These are phyloP conservation scores for Cadophora gregata DNA, from an alignment of 2,329 filamentous ascomycete species.

Conservation along the genomic window DNA sequence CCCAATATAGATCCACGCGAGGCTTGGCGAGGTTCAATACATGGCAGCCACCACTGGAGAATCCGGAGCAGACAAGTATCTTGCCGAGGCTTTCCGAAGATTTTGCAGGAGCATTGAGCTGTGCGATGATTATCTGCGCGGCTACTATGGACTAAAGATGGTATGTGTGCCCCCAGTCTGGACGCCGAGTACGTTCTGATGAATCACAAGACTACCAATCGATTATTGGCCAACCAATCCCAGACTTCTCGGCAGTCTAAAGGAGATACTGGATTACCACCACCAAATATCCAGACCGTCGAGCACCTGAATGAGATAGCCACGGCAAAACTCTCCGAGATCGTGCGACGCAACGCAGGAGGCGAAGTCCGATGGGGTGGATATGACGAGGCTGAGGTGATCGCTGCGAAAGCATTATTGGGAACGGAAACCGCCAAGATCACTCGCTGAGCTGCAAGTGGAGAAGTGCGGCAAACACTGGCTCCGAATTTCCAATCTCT, in stretches of 20 bases:
- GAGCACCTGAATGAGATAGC: conserved; percentile 74
- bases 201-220: conserved; percentile 42
- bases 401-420: conserved; percentile 66
- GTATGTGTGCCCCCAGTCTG: conserved; percentile 51
- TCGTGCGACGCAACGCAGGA: conserved; percentile 67
- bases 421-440: conserved; percentile 38
- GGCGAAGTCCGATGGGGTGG: conserved; percentile 73
- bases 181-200: conserved; percentile 29
- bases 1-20: conserved; percentile 75
- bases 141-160: conserved; percentile 89
- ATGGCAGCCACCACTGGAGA: conserved; percentile 63
- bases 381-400: conserved; percentile 73
- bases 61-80: conserved; percentile 52
- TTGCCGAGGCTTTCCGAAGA: conserved; percentile 78
- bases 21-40: conserved; percentile 82
- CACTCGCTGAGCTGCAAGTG: conserved; percentile 37
- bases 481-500: background rate
- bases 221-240: conserved; percentile 52
- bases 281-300: conserved; percentile 64
- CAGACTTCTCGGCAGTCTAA: conserved; percentile 55
- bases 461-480: background rate
- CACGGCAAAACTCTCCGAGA: conserved; percentile 77
- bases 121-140: conserved; percentile 89
- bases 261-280: conserved; percentile 51
- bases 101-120: conserved; percentile 93